These are phyloP conservation scores for Parascedosporium putredinis DNA, from an alignment of 2,329 filamentous ascomycete species.

Conservation along the genomic window DNA sequence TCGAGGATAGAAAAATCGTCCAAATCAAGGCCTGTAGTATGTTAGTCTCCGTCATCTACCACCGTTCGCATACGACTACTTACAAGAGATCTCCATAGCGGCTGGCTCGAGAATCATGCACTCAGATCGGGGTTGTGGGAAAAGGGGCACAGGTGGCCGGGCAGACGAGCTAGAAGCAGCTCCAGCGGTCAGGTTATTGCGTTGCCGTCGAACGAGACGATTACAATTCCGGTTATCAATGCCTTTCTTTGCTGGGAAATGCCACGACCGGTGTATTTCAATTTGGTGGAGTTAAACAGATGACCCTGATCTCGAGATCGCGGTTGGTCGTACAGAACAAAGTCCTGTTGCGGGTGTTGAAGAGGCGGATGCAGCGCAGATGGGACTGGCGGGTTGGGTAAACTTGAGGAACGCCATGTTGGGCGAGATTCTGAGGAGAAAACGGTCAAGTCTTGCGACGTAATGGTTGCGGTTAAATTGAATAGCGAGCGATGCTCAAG, in stretches of 20 bases:
- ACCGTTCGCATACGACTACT: too few species aligned
- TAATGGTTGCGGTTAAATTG: slow-evolving; percentile 53
- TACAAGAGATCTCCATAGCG: too few species aligned
- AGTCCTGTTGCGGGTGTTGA: slow-evolving; percentile 57
- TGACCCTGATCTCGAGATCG: slow-evolving; percentile 1
- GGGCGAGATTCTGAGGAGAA: slow-evolving; percentile 74
- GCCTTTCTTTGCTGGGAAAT: too few species aligned
- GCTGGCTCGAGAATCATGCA: too few species aligned
- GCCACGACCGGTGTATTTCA: too few species aligned
- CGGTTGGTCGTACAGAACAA: slow-evolving; percentile 62
- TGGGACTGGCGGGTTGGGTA: slow-evolving; percentile 51
- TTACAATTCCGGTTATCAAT: too few species aligned
- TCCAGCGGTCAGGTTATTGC: too few species aligned
- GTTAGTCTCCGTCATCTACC: background rate
- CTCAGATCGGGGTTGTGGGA: too few species aligned
- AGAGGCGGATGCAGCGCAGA: slow-evolving; percentile 46
- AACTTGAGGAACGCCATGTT: slow-evolving; percentile 71
- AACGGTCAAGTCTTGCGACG: slow-evolving; percentile 58
- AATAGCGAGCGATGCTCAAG: slow-evolving; percentile 43
- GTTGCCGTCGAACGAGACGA: too few species aligned
- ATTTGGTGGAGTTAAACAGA: background rate
- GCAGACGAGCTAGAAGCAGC: too few species aligned
- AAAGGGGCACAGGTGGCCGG: slow-evolving; percentile 65
- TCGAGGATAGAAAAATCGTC: slow-evolving; percentile 49
- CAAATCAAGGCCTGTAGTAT: slow-evolving; percentile 42